Evolutionary conservation across 2,329 filamentous ascomycete genomes (phyloP), one percentile per base, ranked within the genome.

Genomic region (Fusarium temperatum): DNA sequence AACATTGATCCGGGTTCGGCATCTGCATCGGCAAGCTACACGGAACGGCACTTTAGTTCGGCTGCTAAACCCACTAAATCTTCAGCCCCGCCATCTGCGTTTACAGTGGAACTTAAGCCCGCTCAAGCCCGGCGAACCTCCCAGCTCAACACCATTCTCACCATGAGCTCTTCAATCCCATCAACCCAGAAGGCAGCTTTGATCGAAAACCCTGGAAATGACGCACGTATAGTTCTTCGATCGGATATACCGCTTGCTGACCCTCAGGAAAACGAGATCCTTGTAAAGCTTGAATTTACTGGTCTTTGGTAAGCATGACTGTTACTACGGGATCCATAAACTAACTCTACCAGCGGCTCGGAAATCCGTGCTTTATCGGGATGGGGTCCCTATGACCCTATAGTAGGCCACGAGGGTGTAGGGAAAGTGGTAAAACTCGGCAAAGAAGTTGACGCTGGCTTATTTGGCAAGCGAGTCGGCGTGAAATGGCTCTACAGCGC

Each of bases 401-500:
- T 81, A 8, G 62, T 81, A 4, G 80, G 80, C 8, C 80, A 82
- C 20, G 80, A 82, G 65, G 80, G 80, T 1, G 70, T 82, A 2
- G 80, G 81, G 6, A 73, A 28, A 0, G 76, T 82, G 2, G 77
- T 80, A 5, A 76, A 76, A 24, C 15, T 82, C 0, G 84, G 84
- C 0, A 38, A 78, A 0, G 63, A 64, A 0, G 83, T 80, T 1
- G 63, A 78, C 0, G 12, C 68, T 0, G 68, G 64, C 0, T 28
- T 85, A 7, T 36, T 85, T 9, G 77, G 77, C 3, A 81, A 80
- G 26, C 67, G 82, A 5, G 84, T 86, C 0, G 84, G 84, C 2
- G 80, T 86, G 1, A 85, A 85, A 66, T 86, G 84, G 84, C 77
- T 86, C 1, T 85, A 82, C 68, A 84, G 81, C 9, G 83, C 84